Evolutionary conservation across 306 rosid species (phyloP), one percentile per base, ranked within the genome.

Genomic region (Bauhinia variegata): DNA sequence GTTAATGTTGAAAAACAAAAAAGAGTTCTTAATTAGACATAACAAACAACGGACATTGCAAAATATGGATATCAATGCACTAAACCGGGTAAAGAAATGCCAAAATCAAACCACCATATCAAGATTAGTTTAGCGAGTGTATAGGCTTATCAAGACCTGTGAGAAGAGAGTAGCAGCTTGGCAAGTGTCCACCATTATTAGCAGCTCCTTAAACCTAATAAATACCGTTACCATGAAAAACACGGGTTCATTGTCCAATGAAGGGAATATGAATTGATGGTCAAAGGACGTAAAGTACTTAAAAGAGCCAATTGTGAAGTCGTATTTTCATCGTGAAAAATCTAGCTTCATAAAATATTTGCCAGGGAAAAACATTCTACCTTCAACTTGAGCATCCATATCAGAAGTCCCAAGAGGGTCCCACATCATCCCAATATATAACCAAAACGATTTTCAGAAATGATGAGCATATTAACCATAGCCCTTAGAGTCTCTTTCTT

Each of bases 121-220:
- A 42, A 7, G 38, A 53, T 31, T 37, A 37, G 62, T 57, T 61
- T 19, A 36, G 23, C 39, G 43, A 32, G 70, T 37, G 61, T 47
- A n/a, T n/a, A 17, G 10, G 30, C 30, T 44, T 53, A 4, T 23
- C 28, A 23, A 23, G 28, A 23, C 28, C 97, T 89, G 98, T 54
- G 91, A 83, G 87, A 93, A 93, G 78, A 93, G 89, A 44, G 97
- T 89, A 23, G 96, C 85, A 69, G 97, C 98, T 83, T 93, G 98
- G 80, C 98, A 89, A 34, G 98, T 93, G 76, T 89, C 98, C 72
- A 93, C 98, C 98, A 89, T 89, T 83, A 92, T 86, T 68, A 93
- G 91, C 63, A 93, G 85, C 96, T 93, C 98, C 91, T 93, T 93
- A 67, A 93, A 93, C 85, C 99, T 93, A 62, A 80, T 11, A 66